Evolutionary conservation across 2,329 filamentous ascomycete genomes (phyloP).

Genomic region (Diplocarpon rosae): DNA sequence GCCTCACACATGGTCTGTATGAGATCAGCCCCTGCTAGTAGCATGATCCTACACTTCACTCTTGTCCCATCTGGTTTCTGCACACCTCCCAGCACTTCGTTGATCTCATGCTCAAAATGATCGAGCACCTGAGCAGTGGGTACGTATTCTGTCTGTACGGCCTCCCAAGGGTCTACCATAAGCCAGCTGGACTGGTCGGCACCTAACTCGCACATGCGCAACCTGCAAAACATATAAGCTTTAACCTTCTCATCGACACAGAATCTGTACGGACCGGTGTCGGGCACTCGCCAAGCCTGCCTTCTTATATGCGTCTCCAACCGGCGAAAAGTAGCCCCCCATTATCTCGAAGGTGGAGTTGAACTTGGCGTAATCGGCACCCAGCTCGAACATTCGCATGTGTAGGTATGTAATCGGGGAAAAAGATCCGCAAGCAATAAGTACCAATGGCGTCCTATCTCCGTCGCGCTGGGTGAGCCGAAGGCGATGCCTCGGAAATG

Average conservation of each 20-base stretch:
- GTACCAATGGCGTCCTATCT: constrained; percentile 49
- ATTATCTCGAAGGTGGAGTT: constrained; percentile 73
- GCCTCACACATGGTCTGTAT: constrained; percentile 57
- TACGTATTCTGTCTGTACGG: constrained; percentile 72
- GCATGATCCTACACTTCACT: constrained; percentile 57
- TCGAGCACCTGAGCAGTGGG: constrained; percentile 84
- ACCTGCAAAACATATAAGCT: constrained; percentile 30
- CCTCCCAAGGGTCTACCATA: constrained; percentile 80
- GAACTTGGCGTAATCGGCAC: constrained; percentile 50
- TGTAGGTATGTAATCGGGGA: constrained; percentile 68
- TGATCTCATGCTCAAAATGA: constrained; percentile 86
- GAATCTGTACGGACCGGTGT: constrained; percentile 40
- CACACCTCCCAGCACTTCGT: constrained; percentile 64
- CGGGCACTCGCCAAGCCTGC: constrained; percentile 62
- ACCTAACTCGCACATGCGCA: constrained; percentile 80
- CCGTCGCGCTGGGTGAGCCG: constrained; percentile 43
- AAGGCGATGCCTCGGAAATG: constrained; percentile 50
- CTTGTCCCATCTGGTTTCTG: constrained; percentile 54
- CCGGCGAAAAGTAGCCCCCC: constrained; percentile 73
- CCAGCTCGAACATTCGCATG: constrained; percentile 82
- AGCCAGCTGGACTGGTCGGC: constrained; percentile 68
- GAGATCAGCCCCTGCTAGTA: constrained; percentile 70
- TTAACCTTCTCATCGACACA: background rate
- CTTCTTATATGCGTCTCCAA: constrained; percentile 56
- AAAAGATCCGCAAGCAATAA: constrained; percentile 60